Base-by-base conservation (phyloP, 306 rosid genomes). In the Quercus bicolor region DNA sequence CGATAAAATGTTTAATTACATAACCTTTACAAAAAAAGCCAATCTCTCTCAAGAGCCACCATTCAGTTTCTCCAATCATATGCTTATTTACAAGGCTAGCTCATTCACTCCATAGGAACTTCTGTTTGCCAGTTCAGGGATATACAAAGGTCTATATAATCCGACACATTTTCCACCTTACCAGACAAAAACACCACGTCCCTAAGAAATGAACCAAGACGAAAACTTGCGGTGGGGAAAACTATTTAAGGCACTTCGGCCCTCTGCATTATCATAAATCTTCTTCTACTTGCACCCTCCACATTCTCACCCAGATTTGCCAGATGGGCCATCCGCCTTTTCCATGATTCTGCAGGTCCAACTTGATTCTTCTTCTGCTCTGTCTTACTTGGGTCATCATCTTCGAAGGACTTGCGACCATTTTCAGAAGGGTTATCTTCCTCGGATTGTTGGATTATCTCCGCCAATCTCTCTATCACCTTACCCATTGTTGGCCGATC, bases 231-330 rank as follows among this genome's bases (percentile, higher is more conserved):
- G 0, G 40, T 4, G 34, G 48, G 73, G 60, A 77, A 73, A 83
- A 66, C 75, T 60, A 60, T 56, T 56, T 31, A 77, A 40, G 77
- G 60, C 72, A 86, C 93, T 76, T 82, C 84, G 64, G 91, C 85
- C 75, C 92, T 90, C 15, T 89, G 93, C 85, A 83, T 86, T 51
- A 89, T 81, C 97, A 90, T 79, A 72, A 91, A 89, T 80, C 90
- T 90, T 85, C 86, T 85, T 86, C 92, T 88, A 68, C 85, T 75
- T 31, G 77, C 88, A 84, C 86, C 77, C 85, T 89, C 91, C 79
- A 83, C 96, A 7, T 79, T 84, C 82, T 90, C 96, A 55, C 97
- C 98, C 68, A 92, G 92, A 82, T 90, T 92, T 69, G 88, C 93
- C 82, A 94, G 88, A 87, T 92, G 97, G 55, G 82, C 79, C 97